These are phyloP conservation scores for Cucurbita ficifolia DNA, from an alignment of 306 rosid genomes.

Conservation along the genomic window DNA sequence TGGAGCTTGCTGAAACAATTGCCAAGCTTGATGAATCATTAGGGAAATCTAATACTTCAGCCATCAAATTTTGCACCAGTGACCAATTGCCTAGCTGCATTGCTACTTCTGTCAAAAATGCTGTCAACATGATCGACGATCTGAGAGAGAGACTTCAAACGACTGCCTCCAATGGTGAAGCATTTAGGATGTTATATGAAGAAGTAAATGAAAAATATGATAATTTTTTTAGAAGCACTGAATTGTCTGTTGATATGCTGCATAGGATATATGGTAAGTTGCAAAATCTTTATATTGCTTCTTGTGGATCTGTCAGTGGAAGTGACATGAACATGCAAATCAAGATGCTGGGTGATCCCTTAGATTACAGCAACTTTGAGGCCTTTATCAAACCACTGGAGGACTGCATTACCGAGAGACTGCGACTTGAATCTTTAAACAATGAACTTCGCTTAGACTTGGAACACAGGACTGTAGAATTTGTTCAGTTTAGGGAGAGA, in stretches of 20 bases:
- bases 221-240: slow-evolving; percentile 48
- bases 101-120: slow-evolving; percentile 42
- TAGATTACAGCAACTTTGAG: slow-evolving; percentile 42
- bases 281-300: slow-evolving; percentile 27
- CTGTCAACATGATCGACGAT: slow-evolving; percentile 47
- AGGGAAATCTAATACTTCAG: slow-evolving; percentile 21
- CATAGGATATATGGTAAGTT: slow-evolving; percentile 36
- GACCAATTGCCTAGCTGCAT: slow-evolving; percentile 17
- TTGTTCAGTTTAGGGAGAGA: slow-evolving; percentile 44
- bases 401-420: slow-evolving; percentile 28
- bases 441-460: slow-evolving; percentile 46
- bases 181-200: slow-evolving; percentile 26
- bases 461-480: slow-evolving; percentile 36
- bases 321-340: slow-evolving; percentile 22
- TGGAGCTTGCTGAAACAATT: slow-evolving; percentile 36
- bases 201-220: slow-evolving; percentile 41
- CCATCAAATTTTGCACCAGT: slow-evolving; percentile 11
- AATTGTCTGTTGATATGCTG: slow-evolving; percentile 36
- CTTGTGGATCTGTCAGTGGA: slow-evolving; percentile 33
- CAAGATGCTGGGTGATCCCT: slow-evolving; percentile 39
- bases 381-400: slow-evolving; percentile 38
- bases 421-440: slow-evolving; percentile 44
- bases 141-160: slow-evolving; percentile 49
- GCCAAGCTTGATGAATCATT: slow-evolving; percentile 48
- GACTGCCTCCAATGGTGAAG: slow-evolving; percentile 32